Percentiles rank a stretch among this genome's conserved stretches.
phyloP scores from a whole-genome alignment of 495 filamentous ascomycete genomes.

The Clohesyomyces aquaticus region DNA sequence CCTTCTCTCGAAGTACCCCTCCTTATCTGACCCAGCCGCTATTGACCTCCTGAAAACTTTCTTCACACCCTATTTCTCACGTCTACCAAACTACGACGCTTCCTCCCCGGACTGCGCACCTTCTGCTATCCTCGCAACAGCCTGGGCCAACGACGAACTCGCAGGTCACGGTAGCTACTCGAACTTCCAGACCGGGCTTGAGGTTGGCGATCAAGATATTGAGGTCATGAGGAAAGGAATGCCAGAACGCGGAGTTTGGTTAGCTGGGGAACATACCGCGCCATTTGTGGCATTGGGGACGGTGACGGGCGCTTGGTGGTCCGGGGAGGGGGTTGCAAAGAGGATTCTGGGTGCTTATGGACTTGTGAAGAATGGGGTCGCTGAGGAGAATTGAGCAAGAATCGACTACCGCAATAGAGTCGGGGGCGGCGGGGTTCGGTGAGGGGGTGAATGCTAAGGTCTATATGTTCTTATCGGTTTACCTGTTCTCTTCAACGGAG shows the following conservation, averaged over 20 bases:
- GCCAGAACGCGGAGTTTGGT: slow-evolving; percentile 74
- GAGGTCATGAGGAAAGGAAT: slow-evolving; percentile 71
- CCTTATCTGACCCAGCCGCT: slow-evolving; percentile 49
- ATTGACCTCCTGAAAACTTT: slow-evolving; percentile 57
- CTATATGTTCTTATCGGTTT: no score
- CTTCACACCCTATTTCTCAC: slow-evolving; percentile 78
- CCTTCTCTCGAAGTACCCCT: slow-evolving; percentile 49
- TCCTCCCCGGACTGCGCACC: slow-evolving; percentile 64
- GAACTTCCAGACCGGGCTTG: slow-evolving; percentile 82
- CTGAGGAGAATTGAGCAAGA: slow-evolving; percentile 20
- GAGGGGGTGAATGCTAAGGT: neutral
- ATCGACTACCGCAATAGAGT: no score
- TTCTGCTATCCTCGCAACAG: slow-evolving; percentile 64
- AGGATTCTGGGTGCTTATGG: slow-evolving; percentile 57
- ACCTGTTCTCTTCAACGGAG: no score
- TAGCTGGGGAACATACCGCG: slow-evolving; percentile 92
- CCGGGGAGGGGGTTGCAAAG: slow-evolving; percentile 76
- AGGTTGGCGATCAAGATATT: slow-evolving; percentile 74
- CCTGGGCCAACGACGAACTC: slow-evolving; percentile 80
- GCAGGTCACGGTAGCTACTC: slow-evolving; percentile 89
- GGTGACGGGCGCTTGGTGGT: slow-evolving; percentile 89
- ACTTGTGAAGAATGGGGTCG: slow-evolving; percentile 28
- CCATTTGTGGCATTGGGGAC: slow-evolving; percentile 89
- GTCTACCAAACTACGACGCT: slow-evolving; percentile 66
- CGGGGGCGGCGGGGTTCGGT: neutral